Evolutionary conservation across 2,329 filamentous ascomycete genomes (phyloP).

Genomic region (Colletotrichum graminicola): DNA sequence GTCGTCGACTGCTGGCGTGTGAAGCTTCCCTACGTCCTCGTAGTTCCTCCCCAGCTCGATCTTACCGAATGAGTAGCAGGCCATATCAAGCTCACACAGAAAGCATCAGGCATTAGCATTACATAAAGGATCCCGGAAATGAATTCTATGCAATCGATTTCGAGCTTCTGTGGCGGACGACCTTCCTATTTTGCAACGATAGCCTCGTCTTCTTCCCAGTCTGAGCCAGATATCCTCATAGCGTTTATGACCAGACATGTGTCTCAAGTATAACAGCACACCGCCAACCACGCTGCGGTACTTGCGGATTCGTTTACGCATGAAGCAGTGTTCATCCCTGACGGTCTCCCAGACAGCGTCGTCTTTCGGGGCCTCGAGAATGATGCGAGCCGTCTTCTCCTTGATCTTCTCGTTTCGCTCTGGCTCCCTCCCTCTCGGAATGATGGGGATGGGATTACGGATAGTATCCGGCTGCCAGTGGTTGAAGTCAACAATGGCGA

Average conservation of each 20-base stretch:
- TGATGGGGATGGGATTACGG: slow-evolving; percentile 64
- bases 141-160: background rate
- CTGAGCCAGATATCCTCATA: background rate
- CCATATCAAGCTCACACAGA: no score
- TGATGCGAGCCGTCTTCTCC: slow-evolving; percentile 56
- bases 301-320: background rate
- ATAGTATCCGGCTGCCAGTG: slow-evolving; percentile 65
- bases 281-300: background rate
- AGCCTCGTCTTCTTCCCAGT: background rate
- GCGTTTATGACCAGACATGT: background rate
- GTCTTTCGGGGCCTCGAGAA: slow-evolving; percentile 53
- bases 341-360: background rate
- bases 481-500: slow-evolving; percentile 63
- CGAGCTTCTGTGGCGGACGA: background rate
- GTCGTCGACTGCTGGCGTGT: no score
- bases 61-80: no score
- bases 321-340: background rate
- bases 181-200: background rate
- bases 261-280: background rate
- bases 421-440: slow-evolving; percentile 60
- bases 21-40: no score
- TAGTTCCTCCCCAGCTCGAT: no score
- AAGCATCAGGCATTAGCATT: no score
- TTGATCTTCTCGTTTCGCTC: slow-evolving; percentile 64
- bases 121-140: no score